phyloP scores from a whole-genome alignment of 306 rosid genomes.

The Prunus mongolica region DNA sequence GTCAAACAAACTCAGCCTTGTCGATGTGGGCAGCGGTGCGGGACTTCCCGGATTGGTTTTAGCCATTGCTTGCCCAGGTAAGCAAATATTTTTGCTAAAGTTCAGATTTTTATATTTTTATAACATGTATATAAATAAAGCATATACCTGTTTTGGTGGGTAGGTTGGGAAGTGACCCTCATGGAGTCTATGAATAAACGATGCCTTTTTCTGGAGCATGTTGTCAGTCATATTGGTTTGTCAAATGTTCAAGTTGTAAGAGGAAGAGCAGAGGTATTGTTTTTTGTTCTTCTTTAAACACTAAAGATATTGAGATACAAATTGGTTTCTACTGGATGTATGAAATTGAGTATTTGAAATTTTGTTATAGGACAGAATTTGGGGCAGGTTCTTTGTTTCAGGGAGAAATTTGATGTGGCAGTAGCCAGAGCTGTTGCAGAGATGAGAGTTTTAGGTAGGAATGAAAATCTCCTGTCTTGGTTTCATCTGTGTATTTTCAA shows the following conservation, averaged over 20 bases:
- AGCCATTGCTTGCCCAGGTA: slow-evolving; percentile 93
- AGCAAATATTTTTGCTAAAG: not conserved
- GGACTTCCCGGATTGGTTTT: slow-evolving; percentile 85
- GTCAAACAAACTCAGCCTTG: slow-evolving; percentile 38
- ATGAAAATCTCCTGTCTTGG: slow-evolving; percentile 2
- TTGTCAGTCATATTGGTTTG: slow-evolving; percentile 50
- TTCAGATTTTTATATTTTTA: not conserved
- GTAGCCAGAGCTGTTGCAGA: slow-evolving; percentile 96
- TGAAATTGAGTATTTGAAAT: not conserved
- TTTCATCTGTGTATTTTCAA: slow-evolving; percentile 12
- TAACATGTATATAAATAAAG: not conserved
- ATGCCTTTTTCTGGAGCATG: slow-evolving; percentile 84
- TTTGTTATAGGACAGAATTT: slow-evolving; percentile 67
- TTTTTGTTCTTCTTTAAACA: not conserved
- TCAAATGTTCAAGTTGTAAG: slow-evolving; percentile 70
- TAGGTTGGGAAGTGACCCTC: slow-evolving; percentile 80
- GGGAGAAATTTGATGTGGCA: slow-evolving; percentile 83
- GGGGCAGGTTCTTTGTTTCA: slow-evolving; percentile 61
- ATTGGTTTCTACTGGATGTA: not conserved
- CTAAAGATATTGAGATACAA: too few relatives aligned
- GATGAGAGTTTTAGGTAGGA: slow-evolving; percentile 74
- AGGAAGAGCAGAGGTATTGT: slow-evolving; percentile 90
- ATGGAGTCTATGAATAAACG: slow-evolving; percentile 86
- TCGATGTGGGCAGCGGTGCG: slow-evolving; percentile 90
- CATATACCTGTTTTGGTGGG: slow-evolving; percentile 15